Evolutionary conservation across 2,329 filamentous ascomycete genomes (phyloP).

Genomic region (Claviceps pazoutovae): DNA sequence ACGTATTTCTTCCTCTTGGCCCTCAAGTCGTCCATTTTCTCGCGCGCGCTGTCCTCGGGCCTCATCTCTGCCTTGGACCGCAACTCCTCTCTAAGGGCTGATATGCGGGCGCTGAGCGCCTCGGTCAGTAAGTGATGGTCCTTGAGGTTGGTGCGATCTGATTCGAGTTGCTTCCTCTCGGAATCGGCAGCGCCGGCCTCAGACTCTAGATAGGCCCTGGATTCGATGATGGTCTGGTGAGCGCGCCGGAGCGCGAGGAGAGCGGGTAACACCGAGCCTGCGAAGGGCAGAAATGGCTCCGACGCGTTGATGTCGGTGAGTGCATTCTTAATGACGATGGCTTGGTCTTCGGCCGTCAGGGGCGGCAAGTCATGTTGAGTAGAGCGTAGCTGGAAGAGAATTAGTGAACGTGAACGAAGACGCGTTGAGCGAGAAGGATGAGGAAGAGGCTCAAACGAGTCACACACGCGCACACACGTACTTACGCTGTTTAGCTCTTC

Average conservation of each 20-base stretch:
- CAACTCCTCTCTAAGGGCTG: slow-evolving; percentile 42
- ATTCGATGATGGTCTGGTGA: slow-evolving; percentile 49
- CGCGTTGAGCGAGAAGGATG: not conserved
- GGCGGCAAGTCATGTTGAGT: slow-evolving; percentile 9
- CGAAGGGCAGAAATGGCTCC: slow-evolving; percentile 51
- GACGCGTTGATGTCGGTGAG: slow-evolving; percentile 49
- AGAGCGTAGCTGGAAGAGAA: slow-evolving; percentile 15
- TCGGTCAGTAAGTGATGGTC: slow-evolving; percentile 43
- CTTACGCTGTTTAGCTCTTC: slow-evolving; percentile 32
- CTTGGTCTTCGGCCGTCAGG: slow-evolving; percentile 18
- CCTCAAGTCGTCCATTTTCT: slow-evolving; percentile 47
- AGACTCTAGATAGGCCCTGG: slow-evolving; percentile 40
- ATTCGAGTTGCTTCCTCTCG: slow-evolving; percentile 33
- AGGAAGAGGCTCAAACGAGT: not conserved
- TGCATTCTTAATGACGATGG: slow-evolving; percentile 42
- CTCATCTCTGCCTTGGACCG: slow-evolving; percentile 43
- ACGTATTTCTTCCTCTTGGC: slow-evolving; percentile 47
- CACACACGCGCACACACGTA: not conserved
- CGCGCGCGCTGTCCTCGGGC: slow-evolving; percentile 45
- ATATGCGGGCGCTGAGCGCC: slow-evolving; percentile 43
- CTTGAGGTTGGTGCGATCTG: slow-evolving; percentile 33
- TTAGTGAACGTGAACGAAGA: not conserved
- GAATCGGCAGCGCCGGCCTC: slow-evolving; percentile 29
- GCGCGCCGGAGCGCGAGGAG: slow-evolving; percentile 58
- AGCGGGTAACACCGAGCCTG: slow-evolving; percentile 55